Percentiles rank a stretch among this genome's conserved stretches.
Conservation (phyloP, 495 filamentous ascomycete genomes). For the Penicillium angulare region DNA sequence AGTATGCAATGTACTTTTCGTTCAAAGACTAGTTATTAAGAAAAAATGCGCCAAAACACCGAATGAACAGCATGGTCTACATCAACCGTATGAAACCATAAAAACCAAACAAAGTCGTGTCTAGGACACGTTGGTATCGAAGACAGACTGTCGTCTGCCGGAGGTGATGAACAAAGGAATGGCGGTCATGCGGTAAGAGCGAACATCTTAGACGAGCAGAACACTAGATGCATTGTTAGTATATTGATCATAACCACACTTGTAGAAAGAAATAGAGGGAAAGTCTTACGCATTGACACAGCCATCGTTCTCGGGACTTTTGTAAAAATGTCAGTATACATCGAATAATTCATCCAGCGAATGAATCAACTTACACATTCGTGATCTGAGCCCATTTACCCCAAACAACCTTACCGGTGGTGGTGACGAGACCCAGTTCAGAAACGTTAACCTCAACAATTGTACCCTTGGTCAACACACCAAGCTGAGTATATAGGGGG, state of each 20-base stretch:
- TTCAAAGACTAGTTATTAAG: constrained; percentile 19
- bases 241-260: background rate
- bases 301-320: constrained; percentile 23
- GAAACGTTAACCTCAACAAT: constrained; percentile 95
- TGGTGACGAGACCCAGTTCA: constrained; percentile 89
- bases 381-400: constrained; percentile 74
- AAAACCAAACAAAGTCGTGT: constrained; percentile 21
- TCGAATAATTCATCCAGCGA: background rate
- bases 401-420: constrained; percentile 92
- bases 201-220: constrained; percentile 25
- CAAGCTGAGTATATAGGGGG: constrained; percentile 90
- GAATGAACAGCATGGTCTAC: constrained; percentile 20
- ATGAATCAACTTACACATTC: constrained; percentile 50
- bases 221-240: constrained; percentile 15
- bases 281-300: constrained; percentile 23
- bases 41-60: constrained; percentile 32
- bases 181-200: constrained; percentile 5
- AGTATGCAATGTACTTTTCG: constrained; percentile 29
- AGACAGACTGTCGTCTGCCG: constrained; percentile 17
- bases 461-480: constrained; percentile 91
- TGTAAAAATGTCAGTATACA: background rate
- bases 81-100: constrained; percentile 18
- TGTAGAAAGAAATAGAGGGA: background rate
- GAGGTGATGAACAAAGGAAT: constrained; percentile 10
- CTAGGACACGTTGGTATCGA: constrained; percentile 26